Evolutionary conservation across 345 rosid species (phyloP).

Genomic region (Euphorbia peplus): DNA sequence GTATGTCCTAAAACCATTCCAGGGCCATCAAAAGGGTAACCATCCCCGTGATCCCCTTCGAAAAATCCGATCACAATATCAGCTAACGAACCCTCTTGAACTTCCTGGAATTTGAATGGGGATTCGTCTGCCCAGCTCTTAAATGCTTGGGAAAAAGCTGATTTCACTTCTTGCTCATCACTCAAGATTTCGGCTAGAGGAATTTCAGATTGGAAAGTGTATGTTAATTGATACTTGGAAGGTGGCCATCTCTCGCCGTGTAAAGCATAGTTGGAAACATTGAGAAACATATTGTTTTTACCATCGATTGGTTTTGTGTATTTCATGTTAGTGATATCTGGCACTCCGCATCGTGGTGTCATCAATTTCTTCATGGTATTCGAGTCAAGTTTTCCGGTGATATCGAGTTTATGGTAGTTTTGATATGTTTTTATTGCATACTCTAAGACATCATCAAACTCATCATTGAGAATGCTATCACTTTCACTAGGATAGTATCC

Average conservation of each 20-base stretch:
- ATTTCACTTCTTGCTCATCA: neutral
- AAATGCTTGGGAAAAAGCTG: constrained; percentile 22
- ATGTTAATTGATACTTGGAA: constrained; percentile 14
- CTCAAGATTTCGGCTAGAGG: neutral
- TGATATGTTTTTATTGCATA: constrained; percentile 21
- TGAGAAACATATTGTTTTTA: neutral
- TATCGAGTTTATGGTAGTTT: constrained; percentile 8
- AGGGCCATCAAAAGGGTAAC: constrained; percentile 16
- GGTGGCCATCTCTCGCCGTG: constrained; percentile 22
- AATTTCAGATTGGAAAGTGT: constrained; percentile 9
- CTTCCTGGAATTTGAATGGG: constrained; percentile 22
- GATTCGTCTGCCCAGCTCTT: constrained; percentile 21
- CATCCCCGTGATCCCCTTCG: constrained; percentile 19
- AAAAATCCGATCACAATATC: constrained; percentile 22
- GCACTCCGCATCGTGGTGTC: constrained; percentile 28
- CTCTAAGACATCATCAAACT: constrained; percentile 21
- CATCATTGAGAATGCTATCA: neutral
- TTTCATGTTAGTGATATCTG: neutral
- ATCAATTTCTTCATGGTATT: constrained; percentile 19
- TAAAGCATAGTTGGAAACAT: constrained; percentile 1
- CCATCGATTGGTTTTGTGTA: neutral
- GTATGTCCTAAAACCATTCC: constrained; percentile 24
- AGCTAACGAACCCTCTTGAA: neutral
- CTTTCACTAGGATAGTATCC: neutral
- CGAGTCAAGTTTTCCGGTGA: constrained; percentile 24